These are phyloP conservation scores for Acacia acuminata DNA, from an alignment of 306 rosid species.

Conservation along the genomic window DNA sequence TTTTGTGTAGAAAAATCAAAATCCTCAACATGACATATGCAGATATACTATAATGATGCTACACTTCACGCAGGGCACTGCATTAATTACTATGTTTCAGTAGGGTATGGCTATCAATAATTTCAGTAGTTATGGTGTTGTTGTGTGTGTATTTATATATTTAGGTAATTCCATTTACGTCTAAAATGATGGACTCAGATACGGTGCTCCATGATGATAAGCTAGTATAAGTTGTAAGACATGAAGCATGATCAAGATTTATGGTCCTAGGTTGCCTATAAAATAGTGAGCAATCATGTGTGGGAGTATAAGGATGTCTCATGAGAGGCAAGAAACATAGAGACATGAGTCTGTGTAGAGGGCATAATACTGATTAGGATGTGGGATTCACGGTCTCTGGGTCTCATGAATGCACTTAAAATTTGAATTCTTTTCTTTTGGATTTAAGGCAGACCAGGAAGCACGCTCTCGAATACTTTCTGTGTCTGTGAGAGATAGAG, in stretches of 20 bases:
- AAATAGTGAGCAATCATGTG: background rate
- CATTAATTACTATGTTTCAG: background rate
- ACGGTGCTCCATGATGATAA: background rate
- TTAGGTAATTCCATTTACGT: background rate
- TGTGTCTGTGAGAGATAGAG: background rate
- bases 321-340: background rate
- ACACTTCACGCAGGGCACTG: background rate
- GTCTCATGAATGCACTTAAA: background rate
- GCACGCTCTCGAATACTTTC: constrained; percentile 20
- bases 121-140: background rate
- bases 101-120: background rate
- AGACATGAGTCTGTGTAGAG: background rate
- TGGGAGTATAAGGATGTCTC: background rate
- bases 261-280: constrained; percentile 12
- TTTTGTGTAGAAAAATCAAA: background rate
- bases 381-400: background rate
- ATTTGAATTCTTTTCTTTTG: constrained; percentile 3
- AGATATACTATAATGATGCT: background rate
- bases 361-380: background rate
- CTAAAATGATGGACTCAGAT: background rate
- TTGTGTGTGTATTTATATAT: background rate
- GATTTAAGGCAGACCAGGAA: constrained; percentile 8
- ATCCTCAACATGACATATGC: background rate
- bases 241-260: constrained; percentile 2
- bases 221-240: background rate